Evolutionary conservation across 2,329 filamentous ascomycete genomes (phyloP), one percentile per base, ranked within the genome.

Genomic region (Trichoderma sp.): DNA sequence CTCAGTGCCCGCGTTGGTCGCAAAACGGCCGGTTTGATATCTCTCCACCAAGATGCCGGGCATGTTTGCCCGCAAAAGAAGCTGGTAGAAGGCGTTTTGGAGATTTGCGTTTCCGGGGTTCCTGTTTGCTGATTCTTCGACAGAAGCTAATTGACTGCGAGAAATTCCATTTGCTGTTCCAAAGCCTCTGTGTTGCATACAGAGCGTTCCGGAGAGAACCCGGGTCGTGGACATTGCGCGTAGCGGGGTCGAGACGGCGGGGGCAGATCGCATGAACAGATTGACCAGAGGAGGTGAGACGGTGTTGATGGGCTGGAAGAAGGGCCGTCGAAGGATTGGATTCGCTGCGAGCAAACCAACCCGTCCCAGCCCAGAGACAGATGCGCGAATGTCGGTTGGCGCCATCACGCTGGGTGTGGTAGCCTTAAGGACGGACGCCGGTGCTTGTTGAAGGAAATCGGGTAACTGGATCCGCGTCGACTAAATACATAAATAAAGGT

Each of bases 71-170:
- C 92, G 91, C 67, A 97, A 85, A 16, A 99, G 87, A 56, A 94
- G 90, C 77, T 95, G 91, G 78, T 99, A 99, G 79, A 99, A 97
- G 18, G 92, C 91, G 78, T 95, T 96, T 79, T 99, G 96, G 24
- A 94, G 90, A 54, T 91, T 91, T 32, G 94, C 91, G 79, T 93
- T 98, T 70, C 85, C 87, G 1, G 96, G 93, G 75, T 97, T 97
- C 79, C 93, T 91, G 81, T 98, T 99, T 46, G 96, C 96, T 28
- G 92, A 91, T 78, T 94, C 91, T 81, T 99, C 96, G 74, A 94
- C 87, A 73, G 93, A 91, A 39, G 94, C 93, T 39, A 99, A 87
- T 68, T 95, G 83, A 71, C 85, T 89, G 70, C 86, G 84, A 56
- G 88, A 85, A 66, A 88, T 81, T 24, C 84, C 84, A 70, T 82